Conservation (phyloP, 2,329 filamentous ascomycete genomes). For the Meredithiella fracta region DNA sequence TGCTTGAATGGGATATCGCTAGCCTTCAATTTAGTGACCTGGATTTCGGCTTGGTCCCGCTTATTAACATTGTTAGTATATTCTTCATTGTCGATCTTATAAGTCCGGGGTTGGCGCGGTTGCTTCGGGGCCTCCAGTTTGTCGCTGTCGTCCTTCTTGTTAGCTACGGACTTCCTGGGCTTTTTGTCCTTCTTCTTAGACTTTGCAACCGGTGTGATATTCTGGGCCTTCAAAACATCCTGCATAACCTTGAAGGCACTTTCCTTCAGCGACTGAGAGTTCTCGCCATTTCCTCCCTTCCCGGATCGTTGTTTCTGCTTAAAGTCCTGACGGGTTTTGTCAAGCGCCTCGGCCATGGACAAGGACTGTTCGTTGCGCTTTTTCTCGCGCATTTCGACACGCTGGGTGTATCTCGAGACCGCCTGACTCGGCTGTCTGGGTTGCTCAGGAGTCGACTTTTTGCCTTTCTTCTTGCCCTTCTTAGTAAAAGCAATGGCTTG, state of each 20-base stretch:
- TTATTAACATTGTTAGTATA: background rate
- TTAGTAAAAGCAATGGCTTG: background rate
- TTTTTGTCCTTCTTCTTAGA: constrained; percentile 13
- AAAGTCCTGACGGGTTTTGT: background rate
- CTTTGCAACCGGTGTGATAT: constrained; percentile 10
- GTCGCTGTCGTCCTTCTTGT: background rate
- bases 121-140: background rate
- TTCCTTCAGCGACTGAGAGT: constrained; percentile 11
- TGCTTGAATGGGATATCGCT: constrained; percentile 18
- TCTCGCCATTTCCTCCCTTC: background rate
- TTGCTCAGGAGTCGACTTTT: background rate
- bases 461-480: background rate
- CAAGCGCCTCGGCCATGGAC: background rate
- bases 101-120: background rate
- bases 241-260: constrained; percentile 13
- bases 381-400: background rate
- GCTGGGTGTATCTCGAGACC: no score
- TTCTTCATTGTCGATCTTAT: constrained; percentile 1
- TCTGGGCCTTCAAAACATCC: constrained; percentile 8
- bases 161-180: constrained; percentile 2
- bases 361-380: background rate
- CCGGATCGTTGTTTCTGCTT: background rate
- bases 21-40: constrained; percentile 20
- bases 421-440: no score
- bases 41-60: constrained; percentile 11